Percentiles rank a stretch among this genome's conserved stretches.
These are phyloP conservation scores for Datisca glomerata DNA, from an alignment of 306 rosid genomes.

Conservation along the genomic window DNA sequence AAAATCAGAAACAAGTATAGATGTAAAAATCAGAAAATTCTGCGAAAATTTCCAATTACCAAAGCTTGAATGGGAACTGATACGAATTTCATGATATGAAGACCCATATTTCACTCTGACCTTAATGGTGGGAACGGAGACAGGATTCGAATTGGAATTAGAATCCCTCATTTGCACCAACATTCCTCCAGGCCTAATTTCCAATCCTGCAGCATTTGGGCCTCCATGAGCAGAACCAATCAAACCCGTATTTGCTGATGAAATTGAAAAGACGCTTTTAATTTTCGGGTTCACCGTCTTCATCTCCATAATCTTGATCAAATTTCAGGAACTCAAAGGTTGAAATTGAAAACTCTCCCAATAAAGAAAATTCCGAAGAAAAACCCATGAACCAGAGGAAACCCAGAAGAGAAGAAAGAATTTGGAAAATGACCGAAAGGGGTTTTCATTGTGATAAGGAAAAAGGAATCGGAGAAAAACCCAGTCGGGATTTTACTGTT, in stretches of 20 bases:
- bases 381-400: constrained; percentile 20
- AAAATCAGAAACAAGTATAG: too few species aligned
- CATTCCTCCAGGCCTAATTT: constrained; percentile 87
- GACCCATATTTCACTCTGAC: constrained; percentile 60
- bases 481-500: constrained; percentile 5
- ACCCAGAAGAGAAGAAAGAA: constrained; percentile 33
- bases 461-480: constrained; percentile 12
- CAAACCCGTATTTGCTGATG: too few species aligned
- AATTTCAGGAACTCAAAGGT: too few species aligned
- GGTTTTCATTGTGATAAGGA: constrained; percentile 7
- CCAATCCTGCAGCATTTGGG: too few species aligned
- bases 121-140: constrained; percentile 23
- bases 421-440: constrained; percentile 18
- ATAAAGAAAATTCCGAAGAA: constrained; percentile 2
- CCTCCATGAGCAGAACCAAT: too few species aligned
- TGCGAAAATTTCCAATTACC: constrained; percentile 26
- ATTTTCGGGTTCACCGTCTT: too few species aligned
- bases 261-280: too few species aligned
- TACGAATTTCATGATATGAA: constrained; percentile 35
- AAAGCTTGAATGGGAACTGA: constrained; percentile 71
- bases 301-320: too few species aligned
- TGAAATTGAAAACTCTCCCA: too few species aligned
- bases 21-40: too few species aligned
- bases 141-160: constrained; percentile 17
- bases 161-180: constrained; percentile 58